phyloP scores from a whole-genome alignment of 2,329 filamentous ascomycete genomes.

The Paracamarosporium sp. region DNA sequence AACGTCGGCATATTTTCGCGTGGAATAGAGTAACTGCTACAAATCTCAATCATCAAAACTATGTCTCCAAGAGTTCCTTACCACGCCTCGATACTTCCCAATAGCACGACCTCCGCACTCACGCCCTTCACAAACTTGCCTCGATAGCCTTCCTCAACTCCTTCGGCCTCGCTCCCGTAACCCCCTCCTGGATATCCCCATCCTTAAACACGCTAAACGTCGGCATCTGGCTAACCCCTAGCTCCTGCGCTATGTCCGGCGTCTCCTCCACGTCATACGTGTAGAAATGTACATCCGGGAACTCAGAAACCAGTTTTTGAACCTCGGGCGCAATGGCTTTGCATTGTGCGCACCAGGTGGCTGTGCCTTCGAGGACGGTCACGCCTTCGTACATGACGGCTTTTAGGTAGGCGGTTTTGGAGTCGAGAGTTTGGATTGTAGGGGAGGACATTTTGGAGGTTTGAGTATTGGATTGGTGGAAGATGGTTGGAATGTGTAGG shows the following conservation, averaged over 20 bases:
- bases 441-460: slow-evolving; percentile 9
- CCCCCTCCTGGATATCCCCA: slow-evolving; percentile 33
- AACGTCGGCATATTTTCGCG: no score
- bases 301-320: slow-evolving; percentile 31
- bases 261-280: slow-evolving; percentile 39
- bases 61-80: no score
- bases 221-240: slow-evolving; percentile 35
- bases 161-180: slow-evolving; percentile 26
- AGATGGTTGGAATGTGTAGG: no score
- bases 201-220: slow-evolving; percentile 38
- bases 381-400: slow-evolving; percentile 39
- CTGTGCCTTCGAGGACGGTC: slow-evolving; percentile 39
- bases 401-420: slow-evolving; percentile 35
- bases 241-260: slow-evolving; percentile 38
- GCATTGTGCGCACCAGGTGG: slow-evolving; percentile 38
- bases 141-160: slow-evolving; percentile 33
- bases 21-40: no score
- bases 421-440: slow-evolving; percentile 28
- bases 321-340: slow-evolving; percentile 36
- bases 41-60: no score
- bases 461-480: no score
- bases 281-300: slow-evolving; percentile 34
- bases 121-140: slow-evolving; percentile 19
- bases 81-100: not conserved
- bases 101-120: not conserved